phyloP scores from a whole-genome alignment of 768 basidiomycete genomes.

The Russula sp. region DNA sequence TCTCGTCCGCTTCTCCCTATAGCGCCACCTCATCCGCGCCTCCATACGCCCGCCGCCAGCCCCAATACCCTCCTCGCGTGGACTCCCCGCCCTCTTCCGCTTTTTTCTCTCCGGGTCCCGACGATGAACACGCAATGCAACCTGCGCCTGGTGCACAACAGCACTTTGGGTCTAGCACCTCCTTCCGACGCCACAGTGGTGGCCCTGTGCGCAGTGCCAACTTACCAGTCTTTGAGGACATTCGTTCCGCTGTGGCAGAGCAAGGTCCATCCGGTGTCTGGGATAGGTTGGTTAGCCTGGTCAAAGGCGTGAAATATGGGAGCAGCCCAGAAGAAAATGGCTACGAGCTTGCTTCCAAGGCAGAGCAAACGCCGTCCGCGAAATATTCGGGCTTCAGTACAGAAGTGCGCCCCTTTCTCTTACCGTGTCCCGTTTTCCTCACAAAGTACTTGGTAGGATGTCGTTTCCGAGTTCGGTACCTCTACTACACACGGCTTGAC shows the following conservation, averaged over 20 bases:
- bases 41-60: conserved; percentile 5
- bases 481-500: conserved; percentile 56
- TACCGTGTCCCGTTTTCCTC: neutral
- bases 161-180: conserved; percentile 82
- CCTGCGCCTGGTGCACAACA: conserved; percentile 56
- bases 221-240: conserved; percentile 35
- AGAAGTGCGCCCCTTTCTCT: conserved; percentile 10
- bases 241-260: conserved; percentile 24
- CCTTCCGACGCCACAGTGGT: conserved; percentile 57
- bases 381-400: neutral
- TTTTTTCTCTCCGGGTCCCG: conserved; percentile 60
- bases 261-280: conserved; percentile 37
- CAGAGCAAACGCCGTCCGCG: conserved; percentile 11
- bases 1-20: neutral
- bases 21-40: neutral
- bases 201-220: conserved; percentile 30
- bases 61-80: conserved; percentile 21
- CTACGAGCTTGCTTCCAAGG: conserved; percentile 27
- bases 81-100: conserved; percentile 75
- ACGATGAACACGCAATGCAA: conserved; percentile 36
- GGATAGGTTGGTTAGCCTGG: conserved; percentile 33
- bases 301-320: conserved; percentile 35
- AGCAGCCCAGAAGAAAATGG: conserved; percentile 34
- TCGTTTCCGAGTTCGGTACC: conserved; percentile 62
- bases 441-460: conserved; percentile 44